Percentiles rank a stretch among this genome's conserved stretches.
Evolutionary conservation across 768 basidiomycete genomes (phyloP).

Genomic region (Pleurotus eryngii): DNA sequence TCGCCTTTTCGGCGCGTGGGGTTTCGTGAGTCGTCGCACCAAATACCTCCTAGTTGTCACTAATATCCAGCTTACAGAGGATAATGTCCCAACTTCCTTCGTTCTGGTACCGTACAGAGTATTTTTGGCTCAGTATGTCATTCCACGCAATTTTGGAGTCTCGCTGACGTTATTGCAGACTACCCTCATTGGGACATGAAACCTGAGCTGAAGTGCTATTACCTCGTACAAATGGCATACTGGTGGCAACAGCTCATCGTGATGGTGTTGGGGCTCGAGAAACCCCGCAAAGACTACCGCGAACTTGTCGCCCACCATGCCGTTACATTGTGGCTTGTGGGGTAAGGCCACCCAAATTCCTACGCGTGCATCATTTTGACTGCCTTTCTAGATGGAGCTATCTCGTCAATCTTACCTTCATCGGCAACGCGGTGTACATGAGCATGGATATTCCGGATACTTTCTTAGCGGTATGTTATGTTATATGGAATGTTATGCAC

Average conservation of each 20-base stretch:
- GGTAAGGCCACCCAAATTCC: constrained; percentile 44
- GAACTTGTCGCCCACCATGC: constrained; percentile 90
- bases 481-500: not conserved
- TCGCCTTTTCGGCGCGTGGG: constrained; percentile 68
- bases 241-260: constrained; percentile 95
- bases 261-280: constrained; percentile 81
- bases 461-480: constrained; percentile 69
- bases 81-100: constrained; percentile 83
- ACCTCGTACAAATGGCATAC: constrained; percentile 89
- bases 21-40: constrained; percentile 56
- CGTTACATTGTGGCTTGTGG: constrained; percentile 92
- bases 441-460: constrained; percentile 97
- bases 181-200: constrained; percentile 92
- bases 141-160: not conserved
- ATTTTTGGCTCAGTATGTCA: constrained; percentile 77
- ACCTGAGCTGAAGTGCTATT: constrained; percentile 83
- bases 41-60: not conserved
- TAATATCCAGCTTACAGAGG: constrained; percentile 39
- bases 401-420: constrained; percentile 71
- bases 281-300: constrained; percentile 86
- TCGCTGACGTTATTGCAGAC: constrained; percentile 34
- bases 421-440: constrained; percentile 89
- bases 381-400: constrained; percentile 71
- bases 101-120: constrained; percentile 79
- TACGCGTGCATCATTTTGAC: constrained; percentile 6